Conservation (phyloP, 2,329 filamentous ascomycete species). For the Pyricularia grisea region DNA sequence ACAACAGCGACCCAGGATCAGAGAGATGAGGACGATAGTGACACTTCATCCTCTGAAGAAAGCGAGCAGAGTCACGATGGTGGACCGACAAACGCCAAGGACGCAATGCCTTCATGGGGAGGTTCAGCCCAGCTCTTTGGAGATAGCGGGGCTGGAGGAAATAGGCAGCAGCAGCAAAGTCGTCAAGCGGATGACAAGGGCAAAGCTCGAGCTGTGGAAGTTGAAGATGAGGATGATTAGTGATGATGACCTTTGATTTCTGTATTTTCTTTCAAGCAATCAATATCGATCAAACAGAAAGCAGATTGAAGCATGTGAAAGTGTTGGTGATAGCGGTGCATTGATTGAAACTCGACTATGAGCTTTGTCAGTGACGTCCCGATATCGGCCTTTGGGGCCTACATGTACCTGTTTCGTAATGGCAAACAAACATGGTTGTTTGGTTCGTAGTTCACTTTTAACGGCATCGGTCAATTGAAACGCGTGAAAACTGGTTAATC, state of each 20-base stretch:
- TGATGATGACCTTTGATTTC: not conserved
- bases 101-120: conserved; percentile 32
- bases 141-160: conserved; percentile 12
- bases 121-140: conserved; percentile 38
- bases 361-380: not conserved
- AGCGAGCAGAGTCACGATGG: conserved; percentile 9
- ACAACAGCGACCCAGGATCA: not conserved
- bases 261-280: not conserved
- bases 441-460: not conserved
- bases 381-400: not conserved
- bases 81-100: conserved; percentile 38
- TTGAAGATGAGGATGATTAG: conserved; percentile 34
- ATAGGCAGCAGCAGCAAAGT: not conserved
- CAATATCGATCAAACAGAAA: not conserved
- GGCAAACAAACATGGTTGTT: not conserved
- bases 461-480: not conserved
- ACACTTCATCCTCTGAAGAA: conserved; percentile 13
- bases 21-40: conserved; percentile 7
- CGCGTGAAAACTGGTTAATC: not conserved
- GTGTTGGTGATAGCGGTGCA: not conserved
- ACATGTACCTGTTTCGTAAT: not conserved
- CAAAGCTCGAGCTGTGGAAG: conserved; percentile 33
- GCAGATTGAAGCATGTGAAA: not conserved
- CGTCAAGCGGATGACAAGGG: conserved; percentile 13
- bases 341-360: not conserved